Percentiles rank a stretch among this genome's conserved stretches.
These are phyloP conservation scores for Pseudopithomyces chartarum DNA, from an alignment of 2,329 filamentous ascomycete species.

Conservation along the genomic window DNA sequence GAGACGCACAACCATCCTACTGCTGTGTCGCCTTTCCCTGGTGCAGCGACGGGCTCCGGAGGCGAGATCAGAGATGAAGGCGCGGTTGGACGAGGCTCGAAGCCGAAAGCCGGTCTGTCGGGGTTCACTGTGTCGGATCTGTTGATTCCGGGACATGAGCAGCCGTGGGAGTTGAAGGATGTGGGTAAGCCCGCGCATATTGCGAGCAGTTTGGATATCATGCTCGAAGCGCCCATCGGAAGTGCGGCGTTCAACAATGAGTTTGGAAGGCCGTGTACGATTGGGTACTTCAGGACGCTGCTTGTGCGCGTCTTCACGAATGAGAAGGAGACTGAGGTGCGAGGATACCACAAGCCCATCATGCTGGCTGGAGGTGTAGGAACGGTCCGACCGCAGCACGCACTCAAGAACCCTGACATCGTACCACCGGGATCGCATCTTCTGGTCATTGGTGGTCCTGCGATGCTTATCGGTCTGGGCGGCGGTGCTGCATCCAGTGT, in stretches of 20 bases:
- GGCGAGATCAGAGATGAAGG: conserved; percentile 97
- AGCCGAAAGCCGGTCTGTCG: conserved; percentile 86
- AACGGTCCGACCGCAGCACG: conserved; percentile 87
- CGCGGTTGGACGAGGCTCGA: conserved; percentile 89
- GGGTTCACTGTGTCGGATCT: conserved; percentile 97
- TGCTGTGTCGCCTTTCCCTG: conserved; percentile 89
- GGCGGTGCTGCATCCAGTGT: conserved; percentile 94
- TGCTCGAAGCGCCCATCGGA: conserved; percentile 95
- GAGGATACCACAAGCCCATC: conserved; percentile 97
- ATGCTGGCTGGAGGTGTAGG: conserved; percentile 97
- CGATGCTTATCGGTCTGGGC: conserved; percentile 96
- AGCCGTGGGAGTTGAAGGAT: conserved; percentile 85
- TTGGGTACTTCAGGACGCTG: conserved; percentile 90
- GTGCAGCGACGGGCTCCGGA: conserved; percentile 92
- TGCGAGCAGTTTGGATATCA: conserved; percentile 92
- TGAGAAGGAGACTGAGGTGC: conserved; percentile 69
- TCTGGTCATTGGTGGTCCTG: conserved; percentile 91
- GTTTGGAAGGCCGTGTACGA: conserved; percentile 87
- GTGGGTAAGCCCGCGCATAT: conserved; percentile 90
- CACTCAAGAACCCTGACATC: conserved; percentile 78
- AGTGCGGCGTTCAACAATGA: conserved; percentile 98
- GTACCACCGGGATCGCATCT: conserved; percentile 89
- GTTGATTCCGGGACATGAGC: conserved; percentile 78
- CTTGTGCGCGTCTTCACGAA: conserved; percentile 70
- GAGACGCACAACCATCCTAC: conserved; percentile 99